These are phyloP conservation scores for Melampsora occidentalis DNA, from an alignment of 1,284 basidiomycete species.

Conservation along the genomic window DNA sequence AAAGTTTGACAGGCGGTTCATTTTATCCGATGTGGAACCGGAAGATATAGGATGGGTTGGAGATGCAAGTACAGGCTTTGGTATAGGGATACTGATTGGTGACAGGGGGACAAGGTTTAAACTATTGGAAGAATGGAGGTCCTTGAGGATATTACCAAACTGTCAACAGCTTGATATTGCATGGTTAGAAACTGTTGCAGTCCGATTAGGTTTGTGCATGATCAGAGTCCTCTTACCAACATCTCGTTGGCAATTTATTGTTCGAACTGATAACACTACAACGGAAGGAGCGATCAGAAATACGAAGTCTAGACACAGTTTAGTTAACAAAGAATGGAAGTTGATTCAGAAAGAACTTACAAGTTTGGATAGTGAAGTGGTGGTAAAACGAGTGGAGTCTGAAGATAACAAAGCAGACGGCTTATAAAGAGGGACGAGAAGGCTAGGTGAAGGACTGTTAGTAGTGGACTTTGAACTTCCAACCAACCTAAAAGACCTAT, in stretches of 20 bases:
- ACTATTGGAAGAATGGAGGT: neutral
- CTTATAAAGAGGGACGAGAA: neutral
- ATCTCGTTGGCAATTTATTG: neutral
- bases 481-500: no score
- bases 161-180: neutral
- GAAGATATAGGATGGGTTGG: neutral
- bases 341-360: neutral
- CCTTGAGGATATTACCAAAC: no score
- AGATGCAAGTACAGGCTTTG: conserved; percentile 1
- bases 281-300: conserved; percentile 1
- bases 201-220: neutral
- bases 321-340: conserved; percentile 18
- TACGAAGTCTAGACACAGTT: neutral
- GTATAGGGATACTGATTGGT: neutral
- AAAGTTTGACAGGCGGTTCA: neutral
- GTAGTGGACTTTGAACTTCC: no score
- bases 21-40: neutral
- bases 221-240: no score
- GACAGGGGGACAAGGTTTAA: neutral
- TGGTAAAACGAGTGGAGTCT: neutral
- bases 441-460: no score
- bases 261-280: conserved; percentile 18
- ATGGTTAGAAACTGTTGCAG: conserved; percentile 13
- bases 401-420: neutral
- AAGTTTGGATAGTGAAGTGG: neutral